Percentiles rank a stretch among this genome's conserved stretches.
These are phyloP conservation scores for Penicillium pancosmium DNA, from an alignment of 495 filamentous ascomycete species.

Conservation along the genomic window DNA sequence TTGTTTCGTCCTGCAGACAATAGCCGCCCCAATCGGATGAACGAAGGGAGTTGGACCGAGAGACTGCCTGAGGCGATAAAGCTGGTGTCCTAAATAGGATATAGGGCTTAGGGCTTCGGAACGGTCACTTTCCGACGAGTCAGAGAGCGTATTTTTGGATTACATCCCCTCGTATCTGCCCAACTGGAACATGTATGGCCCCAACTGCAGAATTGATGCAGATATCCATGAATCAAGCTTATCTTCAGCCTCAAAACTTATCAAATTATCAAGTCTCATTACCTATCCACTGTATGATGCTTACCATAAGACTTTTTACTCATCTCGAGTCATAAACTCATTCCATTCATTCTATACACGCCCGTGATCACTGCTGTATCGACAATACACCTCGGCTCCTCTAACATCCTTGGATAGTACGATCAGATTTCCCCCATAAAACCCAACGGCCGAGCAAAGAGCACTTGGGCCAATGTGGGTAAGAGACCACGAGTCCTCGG, in stretches of 20 bases:
- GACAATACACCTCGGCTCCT: conserved; percentile 14
- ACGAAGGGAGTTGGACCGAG: conserved; percentile 1
- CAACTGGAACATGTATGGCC: background rate
- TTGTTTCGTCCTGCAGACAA: background rate
- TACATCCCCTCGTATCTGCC: background rate
- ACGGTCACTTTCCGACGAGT: background rate
- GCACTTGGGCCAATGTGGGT: conserved; percentile 4
- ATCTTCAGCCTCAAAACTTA: background rate
- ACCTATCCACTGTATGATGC: background rate
- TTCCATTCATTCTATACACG: background rate
- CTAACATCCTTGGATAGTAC: conserved; percentile 9
- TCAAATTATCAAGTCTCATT: too few relatives aligned
- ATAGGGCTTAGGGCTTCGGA: conserved; percentile 29
- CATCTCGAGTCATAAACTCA: background rate
- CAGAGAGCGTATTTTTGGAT: background rate
- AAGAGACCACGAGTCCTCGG: background rate
- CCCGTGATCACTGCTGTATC: background rate
- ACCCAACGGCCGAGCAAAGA: conserved; percentile 3
- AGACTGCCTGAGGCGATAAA: background rate
- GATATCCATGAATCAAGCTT: background rate
- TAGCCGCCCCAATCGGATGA: conserved; percentile 8
- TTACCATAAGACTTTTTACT: background rate
- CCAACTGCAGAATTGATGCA: background rate
- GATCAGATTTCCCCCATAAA: conserved; percentile 11
- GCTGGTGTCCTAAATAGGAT: conserved; percentile 7